Evolutionary conservation across 192 early-diverging fungal species (phyloP).

Genomic region (Linnemannia hyalina): DNA sequence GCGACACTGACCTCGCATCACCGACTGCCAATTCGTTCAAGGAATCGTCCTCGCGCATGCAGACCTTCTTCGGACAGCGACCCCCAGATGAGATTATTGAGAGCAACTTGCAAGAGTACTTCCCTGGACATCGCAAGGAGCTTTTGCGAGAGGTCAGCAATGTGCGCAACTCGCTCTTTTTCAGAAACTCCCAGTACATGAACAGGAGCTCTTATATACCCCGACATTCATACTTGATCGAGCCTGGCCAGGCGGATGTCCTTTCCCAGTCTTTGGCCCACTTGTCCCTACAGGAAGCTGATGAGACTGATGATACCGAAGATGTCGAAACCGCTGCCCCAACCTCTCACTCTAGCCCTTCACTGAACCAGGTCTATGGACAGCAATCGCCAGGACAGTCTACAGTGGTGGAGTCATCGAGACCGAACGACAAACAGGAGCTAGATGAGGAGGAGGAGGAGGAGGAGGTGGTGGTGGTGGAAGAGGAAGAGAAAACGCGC

Average conservation of each 20-base stretch:
- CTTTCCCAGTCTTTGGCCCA: constrained; percentile 47
- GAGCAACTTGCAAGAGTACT: constrained; percentile 91
- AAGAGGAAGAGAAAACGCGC: constrained; percentile 19
- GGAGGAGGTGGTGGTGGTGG: too few species aligned
- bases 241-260: constrained; percentile 51
- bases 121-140: constrained; percentile 74
- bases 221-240: constrained; percentile 53
- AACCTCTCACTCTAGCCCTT: background rate
- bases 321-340: constrained; percentile 7
- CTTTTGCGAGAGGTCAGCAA: constrained; percentile 48
- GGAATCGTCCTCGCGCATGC: constrained; percentile 63
- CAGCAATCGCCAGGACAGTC: background rate
- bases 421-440: constrained; percentile 9
- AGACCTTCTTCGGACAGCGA: constrained; percentile 93
- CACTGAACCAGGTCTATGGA: background rate
- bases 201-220: constrained; percentile 55
- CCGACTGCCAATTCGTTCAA: constrained; percentile 40
- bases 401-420: background rate
- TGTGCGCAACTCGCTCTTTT: constrained; percentile 44
- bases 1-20: constrained; percentile 58
- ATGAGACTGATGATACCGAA: constrained; percentile 30
- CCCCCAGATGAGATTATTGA: constrained; percentile 95
- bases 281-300: constrained; percentile 49
- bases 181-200: constrained; percentile 54
- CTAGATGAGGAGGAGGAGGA: constrained; percentile 13